Evolutionary conservation across 1,284 basidiomycete genomes (phyloP).

Genomic region (Malassezia yamatoensis): DNA sequence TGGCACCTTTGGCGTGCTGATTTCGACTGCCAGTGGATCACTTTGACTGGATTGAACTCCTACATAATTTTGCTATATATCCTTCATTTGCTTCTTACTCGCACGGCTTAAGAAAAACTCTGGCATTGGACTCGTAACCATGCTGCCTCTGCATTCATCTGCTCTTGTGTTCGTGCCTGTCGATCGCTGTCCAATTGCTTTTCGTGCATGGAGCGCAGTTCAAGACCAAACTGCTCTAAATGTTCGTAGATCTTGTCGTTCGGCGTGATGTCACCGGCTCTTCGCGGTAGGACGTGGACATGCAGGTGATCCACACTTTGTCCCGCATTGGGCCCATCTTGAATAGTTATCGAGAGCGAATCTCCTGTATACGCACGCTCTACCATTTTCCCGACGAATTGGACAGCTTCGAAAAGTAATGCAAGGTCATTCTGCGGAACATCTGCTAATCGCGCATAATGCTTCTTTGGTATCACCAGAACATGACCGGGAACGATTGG

Average conservation of each 20-base stretch:
- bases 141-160: conserved; percentile 33
- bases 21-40: conserved; percentile 10
- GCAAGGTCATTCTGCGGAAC: conserved; percentile 22
- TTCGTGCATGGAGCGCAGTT: conserved; percentile 19
- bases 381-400: conserved; percentile 26
- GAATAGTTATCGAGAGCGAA: conserved; percentile 37
- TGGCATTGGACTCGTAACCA: conserved; percentile 18
- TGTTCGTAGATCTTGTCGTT: conserved; percentile 36
- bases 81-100: too few species aligned
- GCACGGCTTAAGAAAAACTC: too few species aligned
- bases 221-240: conserved; percentile 28
- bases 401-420: conserved; percentile 33
- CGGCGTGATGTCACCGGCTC: conserved; percentile 34
- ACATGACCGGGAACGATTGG: conserved; percentile 45
- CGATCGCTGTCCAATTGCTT: conserved; percentile 27
- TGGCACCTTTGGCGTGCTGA: conserved; percentile 8
- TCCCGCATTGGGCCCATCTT: conserved; percentile 37
- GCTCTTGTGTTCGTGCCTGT: conserved; percentile 23
- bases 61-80: not conserved
- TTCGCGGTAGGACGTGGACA: conserved; percentile 43
- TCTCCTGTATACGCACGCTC: conserved; percentile 31
- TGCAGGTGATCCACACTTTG: conserved; percentile 43
- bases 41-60: not conserved
- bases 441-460: conserved; percentile 28
- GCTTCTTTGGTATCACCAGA: conserved; percentile 33